Evolutionary conservation across 768 basidiomycete genomes (phyloP).

Genomic region (Boletus barrowsii): DNA sequence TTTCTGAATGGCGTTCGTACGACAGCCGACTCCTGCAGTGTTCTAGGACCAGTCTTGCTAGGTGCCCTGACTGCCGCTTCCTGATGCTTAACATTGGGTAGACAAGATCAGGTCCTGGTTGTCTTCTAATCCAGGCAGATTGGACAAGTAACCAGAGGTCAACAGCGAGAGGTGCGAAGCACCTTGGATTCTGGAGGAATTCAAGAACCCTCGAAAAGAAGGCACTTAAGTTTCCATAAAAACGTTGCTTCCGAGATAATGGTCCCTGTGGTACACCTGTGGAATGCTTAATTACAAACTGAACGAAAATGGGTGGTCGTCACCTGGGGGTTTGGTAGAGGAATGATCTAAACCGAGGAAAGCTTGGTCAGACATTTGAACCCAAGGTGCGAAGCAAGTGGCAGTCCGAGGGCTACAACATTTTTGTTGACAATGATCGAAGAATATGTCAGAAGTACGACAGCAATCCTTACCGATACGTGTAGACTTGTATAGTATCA

Average conservation of each 20-base stretch:
- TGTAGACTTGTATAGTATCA: too few relatives aligned
- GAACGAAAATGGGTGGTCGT: background rate
- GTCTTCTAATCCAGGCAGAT: background rate
- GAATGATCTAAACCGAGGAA: background rate
- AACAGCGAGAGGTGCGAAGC: background rate
- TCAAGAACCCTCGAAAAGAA: background rate
- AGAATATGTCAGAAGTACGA: too few relatives aligned
- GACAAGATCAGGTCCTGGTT: background rate
- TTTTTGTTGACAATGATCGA: too few relatives aligned
- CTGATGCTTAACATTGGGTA: constrained; percentile 4
- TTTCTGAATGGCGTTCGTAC: background rate
- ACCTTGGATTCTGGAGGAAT: background rate
- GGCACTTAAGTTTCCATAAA: background rate
- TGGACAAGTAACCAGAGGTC: background rate
- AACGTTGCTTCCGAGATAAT: background rate
- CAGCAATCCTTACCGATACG: too few relatives aligned
- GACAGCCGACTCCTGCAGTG: background rate
- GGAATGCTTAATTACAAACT: background rate
- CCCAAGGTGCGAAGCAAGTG: too few relatives aligned
- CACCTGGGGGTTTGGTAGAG: background rate
- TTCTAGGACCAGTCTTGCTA: constrained; percentile 1
- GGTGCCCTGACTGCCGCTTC: background rate
- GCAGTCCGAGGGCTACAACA: too few relatives aligned
- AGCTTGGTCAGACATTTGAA: too few relatives aligned
- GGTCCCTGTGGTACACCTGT: background rate